Evolutionary conservation across 2,329 filamentous ascomycete genomes (phyloP).

Genomic region (Diplodia intermedia): DNA sequence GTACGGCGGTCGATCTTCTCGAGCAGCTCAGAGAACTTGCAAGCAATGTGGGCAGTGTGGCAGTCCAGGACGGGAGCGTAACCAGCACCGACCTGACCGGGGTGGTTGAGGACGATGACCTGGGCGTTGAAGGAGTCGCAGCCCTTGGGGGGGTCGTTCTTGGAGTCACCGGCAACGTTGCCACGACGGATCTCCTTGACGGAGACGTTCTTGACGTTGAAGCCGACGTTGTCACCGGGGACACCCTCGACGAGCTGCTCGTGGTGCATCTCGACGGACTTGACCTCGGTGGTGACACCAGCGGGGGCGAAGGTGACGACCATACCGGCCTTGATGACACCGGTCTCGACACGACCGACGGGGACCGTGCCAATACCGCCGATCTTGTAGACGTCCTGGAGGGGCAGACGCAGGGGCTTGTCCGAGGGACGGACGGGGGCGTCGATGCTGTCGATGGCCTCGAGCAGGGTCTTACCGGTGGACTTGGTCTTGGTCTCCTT

Average conservation of each 20-base stretch:
- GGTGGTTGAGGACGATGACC: slow-evolving; percentile 99
- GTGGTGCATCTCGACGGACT: slow-evolving; percentile 99
- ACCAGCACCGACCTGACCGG: slow-evolving; percentile 97
- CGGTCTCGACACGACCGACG: slow-evolving; percentile 99
- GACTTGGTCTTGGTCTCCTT: slow-evolving; percentile 95
- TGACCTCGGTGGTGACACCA: slow-evolving; percentile 99
- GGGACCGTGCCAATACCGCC: slow-evolving; percentile 99
- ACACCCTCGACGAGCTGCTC: slow-evolving; percentile 95
- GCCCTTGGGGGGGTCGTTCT: slow-evolving; percentile 95
- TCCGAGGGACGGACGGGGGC: slow-evolving; percentile 90
- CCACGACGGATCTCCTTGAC: slow-evolving; percentile 99
- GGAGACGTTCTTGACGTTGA: slow-evolving; percentile 99
- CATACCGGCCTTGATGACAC: slow-evolving; percentile 81
- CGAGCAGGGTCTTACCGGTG: slow-evolving; percentile 96
- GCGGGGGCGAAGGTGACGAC: slow-evolving; percentile 98
- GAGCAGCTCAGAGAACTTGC: slow-evolving; percentile 99
- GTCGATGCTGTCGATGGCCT: slow-evolving; percentile 98
- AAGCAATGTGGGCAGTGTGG: slow-evolving; percentile 99
- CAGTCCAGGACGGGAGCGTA: slow-evolving; percentile 99
- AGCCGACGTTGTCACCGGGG: slow-evolving; percentile 99
- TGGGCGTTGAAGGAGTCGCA: slow-evolving; percentile 97
- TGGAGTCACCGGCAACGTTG: slow-evolving; percentile 99
- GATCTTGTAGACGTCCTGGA: slow-evolving; percentile 99
- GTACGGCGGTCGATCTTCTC: slow-evolving; percentile 99
- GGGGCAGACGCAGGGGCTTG: slow-evolving; percentile 99